Evolutionary conservation across 306 rosid species (phyloP), one percentile per base, ranked within the genome.

Genomic region (Cicer pinnatifidum): DNA sequence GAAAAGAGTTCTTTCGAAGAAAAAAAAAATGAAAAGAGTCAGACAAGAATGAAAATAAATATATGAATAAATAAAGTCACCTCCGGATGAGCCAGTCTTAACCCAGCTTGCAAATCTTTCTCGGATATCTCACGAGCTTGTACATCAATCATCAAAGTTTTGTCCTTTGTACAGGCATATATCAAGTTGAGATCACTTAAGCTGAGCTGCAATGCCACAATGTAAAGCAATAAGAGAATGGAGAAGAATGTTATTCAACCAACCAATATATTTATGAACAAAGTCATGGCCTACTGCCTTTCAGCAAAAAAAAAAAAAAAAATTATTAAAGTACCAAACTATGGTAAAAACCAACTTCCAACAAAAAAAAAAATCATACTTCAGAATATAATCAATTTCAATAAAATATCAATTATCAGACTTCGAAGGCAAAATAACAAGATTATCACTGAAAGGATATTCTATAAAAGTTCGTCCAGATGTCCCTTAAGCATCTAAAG

Each of bases 131-230:
- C 96, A 47, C 95, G 87, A 75, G 99, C 96, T 90, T 94, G 96
- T 76, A 94, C 97, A 45, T 91, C 98, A 79, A 94, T 94, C 98
- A 94, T 94, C 79, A 94, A 84, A 10, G 98, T 94, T 79, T 91
- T 91, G 76, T 94, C 99, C 86, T 81, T 88, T 33, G 97, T 89
- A 75, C 97, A 89, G 58, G 99, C 99, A 87, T 94, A 94, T 61
- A 94, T 78, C 88, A 94, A 84, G 83, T 94, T 94, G 71, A 91
- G 97, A 86, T 94, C 97, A 73, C 99, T 94, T 75, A 91, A 69
- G 75, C 80, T 82, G 63, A 94, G 90, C 99, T 94, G 95, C 86
- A 88, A 71, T 23, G 37, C n/a, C 80, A 62, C 64, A 40, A 82
- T 9, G 48, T 59, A 52, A 44, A 50, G 33, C 72, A 83, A 45